Percentiles rank a stretch among this genome's conserved stretches.
These are phyloP conservation scores for Gaultheria prostrata DNA, from an alignment of 148 eudicot species.

Conservation along the genomic window DNA sequence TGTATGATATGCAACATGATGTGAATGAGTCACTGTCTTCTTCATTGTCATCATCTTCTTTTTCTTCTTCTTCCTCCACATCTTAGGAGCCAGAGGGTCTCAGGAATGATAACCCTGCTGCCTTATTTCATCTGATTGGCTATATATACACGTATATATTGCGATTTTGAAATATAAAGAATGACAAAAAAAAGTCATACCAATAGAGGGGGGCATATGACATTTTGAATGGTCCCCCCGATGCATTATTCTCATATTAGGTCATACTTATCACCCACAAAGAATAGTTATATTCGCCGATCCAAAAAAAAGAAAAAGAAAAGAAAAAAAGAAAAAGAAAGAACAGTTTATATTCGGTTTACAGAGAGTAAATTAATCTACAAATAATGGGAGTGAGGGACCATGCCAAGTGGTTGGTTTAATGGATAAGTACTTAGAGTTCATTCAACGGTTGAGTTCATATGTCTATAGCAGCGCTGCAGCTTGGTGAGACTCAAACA, in stretches of 20 bases:
- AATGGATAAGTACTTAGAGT: background rate
- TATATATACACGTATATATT: background rate
- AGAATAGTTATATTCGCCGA: background rate
- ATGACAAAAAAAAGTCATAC: background rate
- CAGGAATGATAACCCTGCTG: background rate
- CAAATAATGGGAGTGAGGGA: background rate
- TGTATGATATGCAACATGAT: background rate
- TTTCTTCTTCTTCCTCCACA: slow-evolving; percentile 34
- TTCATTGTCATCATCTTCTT: slow-evolving; percentile 15
- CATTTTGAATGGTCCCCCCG: slow-evolving; percentile 23
- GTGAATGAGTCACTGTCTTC: background rate
- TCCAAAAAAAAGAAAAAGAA: no score
- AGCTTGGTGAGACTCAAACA: background rate
- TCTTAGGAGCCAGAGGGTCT: slow-evolving; percentile 10
- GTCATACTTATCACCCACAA: slow-evolving; percentile 4
- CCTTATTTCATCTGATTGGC: background rate
- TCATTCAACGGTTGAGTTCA: background rate
- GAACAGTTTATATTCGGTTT: slow-evolving; percentile 5
- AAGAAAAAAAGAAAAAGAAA: background rate
- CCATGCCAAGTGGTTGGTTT: background rate
- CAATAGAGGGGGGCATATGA: slow-evolving; percentile 4
- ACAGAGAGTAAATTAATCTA: background rate
- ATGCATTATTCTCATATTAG: slow-evolving; percentile 18
- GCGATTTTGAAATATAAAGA: background rate
- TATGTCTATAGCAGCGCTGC: background rate